Percentiles rank a stretch among this genome's conserved stretches.
Conservation (phyloP, 805 yeast genomes). For the Schwanniomyces polymorphus region DNA sequence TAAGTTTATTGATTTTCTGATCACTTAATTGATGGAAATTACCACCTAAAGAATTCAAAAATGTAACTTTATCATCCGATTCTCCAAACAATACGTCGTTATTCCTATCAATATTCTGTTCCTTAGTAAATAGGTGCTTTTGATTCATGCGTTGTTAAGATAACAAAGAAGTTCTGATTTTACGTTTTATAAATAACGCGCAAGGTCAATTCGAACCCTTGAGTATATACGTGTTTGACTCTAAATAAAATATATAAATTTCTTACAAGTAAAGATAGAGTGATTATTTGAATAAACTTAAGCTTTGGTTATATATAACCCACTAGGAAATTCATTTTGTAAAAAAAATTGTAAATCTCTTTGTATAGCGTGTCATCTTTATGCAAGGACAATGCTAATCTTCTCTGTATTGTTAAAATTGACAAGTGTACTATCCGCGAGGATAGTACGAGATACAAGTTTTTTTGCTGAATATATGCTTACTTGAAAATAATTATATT, state of each 20-base stretch:
- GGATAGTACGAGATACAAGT: slow-evolving; percentile 34
- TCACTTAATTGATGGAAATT: slow-evolving; percentile 20
- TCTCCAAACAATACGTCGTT: slow-evolving; percentile 5
- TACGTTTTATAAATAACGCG: not conserved
- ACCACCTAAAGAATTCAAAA: slow-evolving; percentile 11
- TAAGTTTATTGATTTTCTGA: slow-evolving; percentile 17
- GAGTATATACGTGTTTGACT: not conserved
- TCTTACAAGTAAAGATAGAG: too few relatives aligned
- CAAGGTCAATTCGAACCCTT: slow-evolving; percentile 1
- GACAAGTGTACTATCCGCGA: slow-evolving; percentile 72
- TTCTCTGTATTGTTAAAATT: slow-evolving; percentile 99
- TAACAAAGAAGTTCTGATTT: not conserved
- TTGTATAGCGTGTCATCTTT: slow-evolving; percentile 99
- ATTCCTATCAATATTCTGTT: not conserved
- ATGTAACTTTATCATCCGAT: not conserved
- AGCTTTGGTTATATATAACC: too few relatives aligned
- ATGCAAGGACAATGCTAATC: slow-evolving; percentile 99
- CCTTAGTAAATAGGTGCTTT: slow-evolving; percentile 1
- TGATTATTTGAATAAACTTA: too few relatives aligned
- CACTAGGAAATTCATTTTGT: too few relatives aligned
- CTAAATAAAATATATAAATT: too few relatives aligned
- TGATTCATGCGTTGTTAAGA: not conserved
- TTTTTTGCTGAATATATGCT: not conserved
- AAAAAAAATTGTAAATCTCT: slow-evolving; percentile 96
- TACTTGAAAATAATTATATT: not conserved